Conservation (phyloP, 164 flowering plant species). For the Umbellularia californica region DNA sequence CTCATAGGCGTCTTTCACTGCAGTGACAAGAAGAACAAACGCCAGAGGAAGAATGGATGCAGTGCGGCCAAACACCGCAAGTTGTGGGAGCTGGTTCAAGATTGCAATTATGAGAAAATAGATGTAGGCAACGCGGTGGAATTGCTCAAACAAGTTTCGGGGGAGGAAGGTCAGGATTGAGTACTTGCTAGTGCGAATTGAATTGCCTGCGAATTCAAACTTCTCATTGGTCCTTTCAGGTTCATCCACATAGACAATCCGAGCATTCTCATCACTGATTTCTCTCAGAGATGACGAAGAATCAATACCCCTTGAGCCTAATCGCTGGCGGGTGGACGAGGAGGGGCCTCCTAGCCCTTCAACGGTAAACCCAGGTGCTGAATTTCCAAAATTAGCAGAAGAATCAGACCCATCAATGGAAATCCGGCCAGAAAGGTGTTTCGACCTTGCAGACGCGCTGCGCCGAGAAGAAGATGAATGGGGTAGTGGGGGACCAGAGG, state of each 20-base stretch:
- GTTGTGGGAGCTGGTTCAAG: slow-evolving; percentile 91
- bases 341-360: slow-evolving; percentile 13
- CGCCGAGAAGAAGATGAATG: slow-evolving; percentile 41
- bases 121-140: slow-evolving; percentile 88
- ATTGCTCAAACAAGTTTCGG: slow-evolving; percentile 84
- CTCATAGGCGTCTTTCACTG: slow-evolving; percentile 92
- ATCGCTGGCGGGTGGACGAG: slow-evolving; percentile 38
- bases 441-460: slow-evolving; percentile 38
- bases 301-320: slow-evolving; percentile 56
- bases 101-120: slow-evolving; percentile 90
- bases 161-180: slow-evolving; percentile 79
- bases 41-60: slow-evolving; percentile 86
- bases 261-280: slow-evolving; percentile 79
- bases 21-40: slow-evolving; percentile 74
- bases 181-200: slow-evolving; percentile 68
- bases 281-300: slow-evolving; percentile 80
- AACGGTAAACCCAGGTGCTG: slow-evolving; percentile 10
- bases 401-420: slow-evolving; percentile 6
- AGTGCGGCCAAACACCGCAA: slow-evolving; percentile 87
- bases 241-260: slow-evolving; percentile 62
- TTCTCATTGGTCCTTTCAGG: slow-evolving; percentile 63
- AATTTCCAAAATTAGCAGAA: slow-evolving; percentile 9
- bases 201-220: slow-evolving; percentile 71
- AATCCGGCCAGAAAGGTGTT: slow-evolving; percentile 20
- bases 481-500: slow-evolving; percentile 8